These are phyloP conservation scores for Daldinia concentrica DNA, from an alignment of 495 filamentous ascomycete genomes.

Conservation along the genomic window DNA sequence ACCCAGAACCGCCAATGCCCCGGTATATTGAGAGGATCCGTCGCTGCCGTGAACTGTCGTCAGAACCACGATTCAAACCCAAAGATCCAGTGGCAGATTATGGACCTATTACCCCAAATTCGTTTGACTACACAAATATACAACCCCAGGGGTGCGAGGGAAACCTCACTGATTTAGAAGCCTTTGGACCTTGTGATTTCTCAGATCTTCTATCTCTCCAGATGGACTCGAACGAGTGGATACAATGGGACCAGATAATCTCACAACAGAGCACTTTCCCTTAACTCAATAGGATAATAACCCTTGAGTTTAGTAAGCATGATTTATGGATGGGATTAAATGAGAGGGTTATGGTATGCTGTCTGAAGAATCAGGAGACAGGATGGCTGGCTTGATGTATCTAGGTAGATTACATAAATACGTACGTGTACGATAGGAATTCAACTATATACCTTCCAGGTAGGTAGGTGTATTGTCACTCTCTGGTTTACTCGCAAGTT, in stretches of 20 bases:
- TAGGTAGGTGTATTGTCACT: not conserved
- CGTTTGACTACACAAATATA: not conserved
- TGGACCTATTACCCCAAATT: not conserved
- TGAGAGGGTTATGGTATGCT: no score
- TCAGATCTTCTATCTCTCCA: conserved; percentile 24
- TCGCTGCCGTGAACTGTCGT: conserved; percentile 1
- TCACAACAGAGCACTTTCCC: conserved; percentile 13
- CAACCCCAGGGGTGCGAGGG: conserved; percentile 5
- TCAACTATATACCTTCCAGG: not conserved
- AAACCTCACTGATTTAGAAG: not conserved
- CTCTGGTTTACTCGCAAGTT: not conserved
- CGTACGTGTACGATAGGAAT: not conserved
- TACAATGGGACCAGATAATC: conserved; percentile 38
- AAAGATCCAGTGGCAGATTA: not conserved
- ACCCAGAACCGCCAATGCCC: conserved; percentile 27
- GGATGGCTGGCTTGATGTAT: no score
- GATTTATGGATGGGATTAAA: not conserved
- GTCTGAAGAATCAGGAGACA: no score
- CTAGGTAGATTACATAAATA: not conserved
- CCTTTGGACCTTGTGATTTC: conserved; percentile 15
- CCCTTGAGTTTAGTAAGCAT: not conserved
- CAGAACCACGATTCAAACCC: not conserved
- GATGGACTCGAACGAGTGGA: conserved; percentile 28
- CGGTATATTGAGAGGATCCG: conserved; percentile 29
- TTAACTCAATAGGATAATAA: not conserved